phyloP scores from a whole-genome alignment of 2,329 filamentous ascomycete genomes.

The Fusarium annulatum region DNA sequence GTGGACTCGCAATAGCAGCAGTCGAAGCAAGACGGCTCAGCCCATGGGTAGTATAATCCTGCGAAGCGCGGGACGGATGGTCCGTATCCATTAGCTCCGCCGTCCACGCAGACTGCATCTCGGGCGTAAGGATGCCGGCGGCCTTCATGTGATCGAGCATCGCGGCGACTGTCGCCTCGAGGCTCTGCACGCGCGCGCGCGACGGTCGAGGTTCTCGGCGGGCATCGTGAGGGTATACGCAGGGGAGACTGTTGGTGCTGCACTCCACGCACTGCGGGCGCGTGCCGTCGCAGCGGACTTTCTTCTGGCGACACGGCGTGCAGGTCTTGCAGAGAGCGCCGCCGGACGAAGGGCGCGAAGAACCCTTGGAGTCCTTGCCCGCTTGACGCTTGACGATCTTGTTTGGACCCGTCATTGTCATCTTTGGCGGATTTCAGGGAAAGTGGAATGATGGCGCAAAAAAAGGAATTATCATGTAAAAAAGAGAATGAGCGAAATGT shows the following conservation, averaged over 20 bases:
- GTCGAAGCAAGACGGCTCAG: conserved; percentile 46
- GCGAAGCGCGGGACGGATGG: conserved; percentile 32
- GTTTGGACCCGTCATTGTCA: conserved; percentile 38
- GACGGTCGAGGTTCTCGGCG: conserved; percentile 48
- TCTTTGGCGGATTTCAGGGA: neutral
- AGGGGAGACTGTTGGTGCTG: conserved; percentile 43
- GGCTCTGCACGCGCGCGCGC: conserved; percentile 46
- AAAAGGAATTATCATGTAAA: neutral
- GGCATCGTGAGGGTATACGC: conserved; percentile 51
- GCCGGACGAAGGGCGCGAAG: conserved; percentile 37
- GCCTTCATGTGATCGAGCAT: conserved; percentile 51
- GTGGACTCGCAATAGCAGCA: conserved; percentile 45
- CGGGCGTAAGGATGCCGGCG: conserved; percentile 43
- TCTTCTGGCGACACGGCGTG: conserved; percentile 51
- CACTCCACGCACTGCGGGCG: conserved; percentile 50
- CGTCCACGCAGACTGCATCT: conserved; percentile 45
- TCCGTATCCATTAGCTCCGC: conserved; percentile 44
- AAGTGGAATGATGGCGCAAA: neutral
- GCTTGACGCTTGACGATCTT: conserved; percentile 39
- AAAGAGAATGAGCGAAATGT: conserved; percentile 16
- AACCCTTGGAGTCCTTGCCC: conserved; percentile 34
- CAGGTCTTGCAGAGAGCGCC: conserved; percentile 50
- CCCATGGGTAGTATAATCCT: conserved; percentile 44
- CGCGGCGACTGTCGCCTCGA: conserved; percentile 46
- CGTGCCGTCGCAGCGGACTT: conserved; percentile 50